phyloP scores from a whole-genome alignment of 345 rosid species.

The Laguncularia racemosa region DNA sequence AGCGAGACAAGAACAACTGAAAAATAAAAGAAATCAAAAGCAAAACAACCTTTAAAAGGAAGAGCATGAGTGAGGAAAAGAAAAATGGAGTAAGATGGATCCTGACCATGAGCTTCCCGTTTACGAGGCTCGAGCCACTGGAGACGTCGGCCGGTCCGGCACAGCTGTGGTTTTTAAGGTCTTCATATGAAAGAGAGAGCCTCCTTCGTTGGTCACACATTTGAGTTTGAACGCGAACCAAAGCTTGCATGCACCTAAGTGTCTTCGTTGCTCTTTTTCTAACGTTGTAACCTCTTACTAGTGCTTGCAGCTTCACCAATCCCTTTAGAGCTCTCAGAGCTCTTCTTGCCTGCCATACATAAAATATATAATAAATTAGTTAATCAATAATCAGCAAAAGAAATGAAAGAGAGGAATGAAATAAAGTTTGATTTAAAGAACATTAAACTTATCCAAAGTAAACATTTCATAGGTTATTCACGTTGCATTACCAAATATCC shows the following conservation, averaged over 20 bases:
- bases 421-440: too few relatives aligned
- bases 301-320: conserved; percentile 78
- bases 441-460: too few relatives aligned
- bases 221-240: conserved; percentile 66
- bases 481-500: conserved; percentile 56
- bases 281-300: conserved; percentile 83
- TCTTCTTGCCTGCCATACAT: conserved; percentile 53
- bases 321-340: conserved; percentile 74
- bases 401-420: too few relatives aligned
- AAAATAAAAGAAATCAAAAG: neutral
- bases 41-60: neutral
- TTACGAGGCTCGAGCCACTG: too few relatives aligned
- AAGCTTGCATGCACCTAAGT: conserved; percentile 62
- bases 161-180: neutral
- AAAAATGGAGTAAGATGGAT: neutral
- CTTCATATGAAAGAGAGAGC: conserved; percentile 28
- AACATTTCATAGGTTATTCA: neutral
- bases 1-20: too few relatives aligned
- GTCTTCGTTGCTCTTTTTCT: conserved; percentile 63
- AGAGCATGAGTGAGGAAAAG: too few relatives aligned
- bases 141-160: too few relatives aligned
- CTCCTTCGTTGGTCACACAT: conserved; percentile 43
- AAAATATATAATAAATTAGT: too few relatives aligned
- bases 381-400: too few relatives aligned
- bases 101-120: neutral